phyloP scores from a whole-genome alignment of 331 rosid genomes.

The Saraca asoca region DNA sequence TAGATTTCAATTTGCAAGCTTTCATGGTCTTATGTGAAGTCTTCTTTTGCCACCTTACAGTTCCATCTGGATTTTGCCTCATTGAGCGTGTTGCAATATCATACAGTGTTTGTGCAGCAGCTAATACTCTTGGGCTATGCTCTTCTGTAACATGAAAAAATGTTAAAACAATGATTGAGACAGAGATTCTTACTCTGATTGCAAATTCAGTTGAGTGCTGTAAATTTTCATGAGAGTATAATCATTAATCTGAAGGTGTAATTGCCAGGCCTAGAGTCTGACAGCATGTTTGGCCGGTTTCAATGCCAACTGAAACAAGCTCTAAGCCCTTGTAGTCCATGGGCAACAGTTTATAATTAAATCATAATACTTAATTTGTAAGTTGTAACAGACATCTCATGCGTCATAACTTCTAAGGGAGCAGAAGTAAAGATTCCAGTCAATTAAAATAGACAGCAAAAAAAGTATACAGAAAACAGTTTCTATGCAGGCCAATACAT shows the following conservation, averaged over 20 bases:
- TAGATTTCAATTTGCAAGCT: constrained; percentile 61
- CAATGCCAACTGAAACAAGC: too few species aligned
- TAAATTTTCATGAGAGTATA: neutral
- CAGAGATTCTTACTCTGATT: neutral
- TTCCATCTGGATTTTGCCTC: constrained; percentile 55
- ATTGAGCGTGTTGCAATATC: constrained; percentile 57
- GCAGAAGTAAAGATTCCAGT: too few species aligned
- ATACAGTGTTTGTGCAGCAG: constrained; percentile 75
- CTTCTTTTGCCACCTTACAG: constrained; percentile 75
- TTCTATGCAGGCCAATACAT: constrained; percentile 15
- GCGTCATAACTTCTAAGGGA: too few species aligned
- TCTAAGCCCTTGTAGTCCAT: neutral
- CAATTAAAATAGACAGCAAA: neutral
- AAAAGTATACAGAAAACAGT: constrained; percentile 8
- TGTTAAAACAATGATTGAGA: constrained; percentile 6
- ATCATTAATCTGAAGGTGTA: neutral
- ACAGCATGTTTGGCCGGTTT: too few species aligned
- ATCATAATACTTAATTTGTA: neutral
- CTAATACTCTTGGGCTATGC: constrained; percentile 54
- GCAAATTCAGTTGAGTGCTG: constrained; percentile 11
- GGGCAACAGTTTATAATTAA: neutral
- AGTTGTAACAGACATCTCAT: neutral
- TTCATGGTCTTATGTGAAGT: constrained; percentile 72
- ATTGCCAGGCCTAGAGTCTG: neutral
- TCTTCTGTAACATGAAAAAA: constrained; percentile 58